phyloP scores from a whole-genome alignment of 352 stramenopile species.

The Thraustotheca clavata region DNA sequence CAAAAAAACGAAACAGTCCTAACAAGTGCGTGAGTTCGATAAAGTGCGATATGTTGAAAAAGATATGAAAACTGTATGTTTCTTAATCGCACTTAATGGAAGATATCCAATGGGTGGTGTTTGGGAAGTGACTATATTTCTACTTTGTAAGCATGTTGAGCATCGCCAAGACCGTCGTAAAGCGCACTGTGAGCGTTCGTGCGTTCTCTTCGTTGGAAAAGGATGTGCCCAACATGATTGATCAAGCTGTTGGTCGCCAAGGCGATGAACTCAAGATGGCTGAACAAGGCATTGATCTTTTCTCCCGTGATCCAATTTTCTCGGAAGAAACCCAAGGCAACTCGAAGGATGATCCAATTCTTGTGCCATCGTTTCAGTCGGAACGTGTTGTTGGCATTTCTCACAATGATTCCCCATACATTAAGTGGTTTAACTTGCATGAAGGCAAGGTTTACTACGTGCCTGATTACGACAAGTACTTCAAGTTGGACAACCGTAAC shows the following conservation, averaged over 20 bases:
- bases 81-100: constrained; percentile 1
- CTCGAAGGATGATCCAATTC: constrained; percentile 83
- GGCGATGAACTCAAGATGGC: constrained; percentile 65
- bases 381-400: constrained; percentile 68
- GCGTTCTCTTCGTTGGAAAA: constrained; percentile 39
- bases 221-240: constrained; percentile 59
- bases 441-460: constrained; percentile 86
- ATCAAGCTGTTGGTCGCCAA: constrained; percentile 75
- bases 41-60: background rate
- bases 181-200: constrained; percentile 25
- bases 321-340: constrained; percentile 82
- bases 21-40: background rate
- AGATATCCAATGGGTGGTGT: constrained; percentile 14
- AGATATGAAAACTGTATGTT: background rate
- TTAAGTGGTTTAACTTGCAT: constrained; percentile 82
- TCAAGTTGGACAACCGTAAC: constrained; percentile 77
- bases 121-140: constrained; percentile 20
- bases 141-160: constrained; percentile 17
- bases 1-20: background rate
- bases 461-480: constrained; percentile 84
- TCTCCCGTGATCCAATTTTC: constrained; percentile 81
- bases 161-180: constrained; percentile 21
- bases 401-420: constrained; percentile 84
- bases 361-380: constrained; percentile 73
- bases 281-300: constrained; percentile 49